Base-by-base conservation (phyloP, 306 rosid genomes). In the Medicago arabica region DNA sequence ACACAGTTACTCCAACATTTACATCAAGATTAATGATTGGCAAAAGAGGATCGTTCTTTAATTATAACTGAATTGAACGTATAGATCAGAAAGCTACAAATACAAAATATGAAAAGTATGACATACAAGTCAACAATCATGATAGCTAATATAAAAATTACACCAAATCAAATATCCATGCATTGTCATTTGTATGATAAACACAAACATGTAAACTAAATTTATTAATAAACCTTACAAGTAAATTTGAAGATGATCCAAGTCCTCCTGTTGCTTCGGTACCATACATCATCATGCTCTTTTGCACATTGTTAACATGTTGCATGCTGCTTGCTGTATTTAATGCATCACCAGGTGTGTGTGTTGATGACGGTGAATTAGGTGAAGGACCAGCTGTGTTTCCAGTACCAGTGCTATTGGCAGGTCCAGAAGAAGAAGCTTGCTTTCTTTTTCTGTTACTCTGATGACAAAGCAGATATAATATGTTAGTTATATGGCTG, bases 391-490 rank as follows among this genome's bases (percentile, higher is more conserved):
- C 98, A 62, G 83, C 83, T 44, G 98, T 87, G 81, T 89, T 91
- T 86, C 93, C 97, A 47, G 98, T 93, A 78, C 98, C 97, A 49
- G 98, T 93, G 86, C 98, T 93, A 86, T 91, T 91, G 78, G 91
- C 96, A 77, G 93, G 75, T 75, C 98, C 98, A 78, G 97, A 88
- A 68, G 96, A 92, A 49, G 93, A 77, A 77, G 86, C 92, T 6
- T 87, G 93, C 83, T 89, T 93, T 84, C 98, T 86, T 83, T 93
- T 93, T 75, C 97, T 83, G 84, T 54, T 78, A 60, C 14, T 77
- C 88, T 82, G 77, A 68, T 67, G 59, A 65, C 64, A 75, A 79
- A 76, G 41, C 15, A 78, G 60, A 36, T 25, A 69, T 13, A 8
- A 59, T 18, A 72, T 61, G 67, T 61, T 31, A 36, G 31, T 31